phyloP scores from a whole-genome alignment of 495 filamentous ascomycete genomes.

The Talaromyces thailandensis region DNA sequence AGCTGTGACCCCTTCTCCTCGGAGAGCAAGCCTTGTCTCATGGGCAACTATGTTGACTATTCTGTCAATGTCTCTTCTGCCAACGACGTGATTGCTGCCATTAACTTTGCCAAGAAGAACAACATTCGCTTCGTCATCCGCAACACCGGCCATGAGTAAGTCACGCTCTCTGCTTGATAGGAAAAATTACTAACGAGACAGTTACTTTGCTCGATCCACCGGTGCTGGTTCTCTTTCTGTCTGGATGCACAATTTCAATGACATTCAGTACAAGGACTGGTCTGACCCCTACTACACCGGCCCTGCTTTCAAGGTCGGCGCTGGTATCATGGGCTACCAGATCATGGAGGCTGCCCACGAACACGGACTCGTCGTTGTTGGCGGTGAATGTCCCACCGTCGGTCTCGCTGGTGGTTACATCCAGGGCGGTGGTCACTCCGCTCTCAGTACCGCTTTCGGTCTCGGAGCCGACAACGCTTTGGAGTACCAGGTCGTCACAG shows the following conservation, averaged over 20 bases:
- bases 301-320: constrained; percentile 43
- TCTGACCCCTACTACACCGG: constrained; percentile 31
- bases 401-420: constrained; percentile 45
- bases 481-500: constrained; percentile 52
- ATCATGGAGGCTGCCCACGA: constrained; percentile 33
- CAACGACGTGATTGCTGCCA: constrained; percentile 19
- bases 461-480: constrained; percentile 56
- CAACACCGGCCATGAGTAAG: constrained; percentile 49
- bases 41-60: constrained; percentile 51
- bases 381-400: constrained; percentile 26
- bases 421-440: constrained; percentile 53
- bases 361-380: constrained; percentile 16
- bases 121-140: constrained; percentile 55
- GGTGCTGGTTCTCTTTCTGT: constrained; percentile 41
- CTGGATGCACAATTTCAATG: constrained; percentile 46
- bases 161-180: not conserved
- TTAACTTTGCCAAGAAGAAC: constrained; percentile 41
- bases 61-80: constrained; percentile 25
- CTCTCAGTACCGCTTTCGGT: constrained; percentile 43
- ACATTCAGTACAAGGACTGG: constrained; percentile 28
- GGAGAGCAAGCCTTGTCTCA: constrained; percentile 39
- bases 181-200: not conserved
- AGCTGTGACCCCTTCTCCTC: constrained; percentile 49
- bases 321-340: constrained; percentile 42
- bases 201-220: constrained; percentile 46